Percentiles rank a stretch among this genome's conserved stretches.
phyloP scores from a whole-genome alignment of 75 land plant species.

The Picea sitchensis region DNA sequence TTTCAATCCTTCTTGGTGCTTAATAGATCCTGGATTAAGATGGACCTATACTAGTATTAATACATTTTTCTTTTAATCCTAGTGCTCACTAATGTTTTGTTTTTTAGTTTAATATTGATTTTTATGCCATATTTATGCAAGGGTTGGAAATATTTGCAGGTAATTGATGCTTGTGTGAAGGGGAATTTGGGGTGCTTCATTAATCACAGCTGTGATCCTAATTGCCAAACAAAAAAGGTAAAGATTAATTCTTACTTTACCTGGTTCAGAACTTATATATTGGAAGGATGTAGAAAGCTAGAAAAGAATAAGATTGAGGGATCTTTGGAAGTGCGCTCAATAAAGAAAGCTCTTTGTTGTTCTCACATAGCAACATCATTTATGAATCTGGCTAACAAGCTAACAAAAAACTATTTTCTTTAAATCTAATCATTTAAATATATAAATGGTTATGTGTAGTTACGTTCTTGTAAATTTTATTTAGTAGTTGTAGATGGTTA shows the following conservation, averaged over 20 bases:
- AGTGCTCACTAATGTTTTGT: background rate
- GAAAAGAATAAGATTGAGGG: background rate
- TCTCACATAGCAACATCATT: background rate
- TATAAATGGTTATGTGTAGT: background rate
- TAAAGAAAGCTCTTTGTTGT: background rate
- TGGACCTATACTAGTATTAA: too few species aligned
- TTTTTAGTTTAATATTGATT: background rate
- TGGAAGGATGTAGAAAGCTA: background rate
- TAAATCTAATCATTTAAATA: background rate
- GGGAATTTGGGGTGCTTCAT: slow-evolving; percentile 94
- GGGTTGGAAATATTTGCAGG: slow-evolving; percentile 35
- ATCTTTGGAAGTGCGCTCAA: background rate
- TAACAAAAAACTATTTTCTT: background rate
- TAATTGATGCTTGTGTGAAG: slow-evolving; percentile 92
- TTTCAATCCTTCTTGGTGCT: too few species aligned
- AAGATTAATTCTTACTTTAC: background rate
- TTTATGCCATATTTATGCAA: background rate
- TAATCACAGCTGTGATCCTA: slow-evolving; percentile 95
- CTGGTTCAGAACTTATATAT: background rate
- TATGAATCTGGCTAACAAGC: background rate
- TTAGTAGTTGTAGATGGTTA: too few species aligned
- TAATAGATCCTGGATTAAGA: too few species aligned
- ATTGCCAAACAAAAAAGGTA: slow-evolving; percentile 94
- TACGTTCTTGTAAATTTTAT: too few species aligned
- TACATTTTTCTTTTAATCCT: background rate